A percentile compares a stretch with the other conserved stretches of the same genome.
These are phyloP conservation scores for Penicillium hesseltinei DNA, from an alignment of 2,329 filamentous ascomycete species.

Conservation along the genomic window DNA sequence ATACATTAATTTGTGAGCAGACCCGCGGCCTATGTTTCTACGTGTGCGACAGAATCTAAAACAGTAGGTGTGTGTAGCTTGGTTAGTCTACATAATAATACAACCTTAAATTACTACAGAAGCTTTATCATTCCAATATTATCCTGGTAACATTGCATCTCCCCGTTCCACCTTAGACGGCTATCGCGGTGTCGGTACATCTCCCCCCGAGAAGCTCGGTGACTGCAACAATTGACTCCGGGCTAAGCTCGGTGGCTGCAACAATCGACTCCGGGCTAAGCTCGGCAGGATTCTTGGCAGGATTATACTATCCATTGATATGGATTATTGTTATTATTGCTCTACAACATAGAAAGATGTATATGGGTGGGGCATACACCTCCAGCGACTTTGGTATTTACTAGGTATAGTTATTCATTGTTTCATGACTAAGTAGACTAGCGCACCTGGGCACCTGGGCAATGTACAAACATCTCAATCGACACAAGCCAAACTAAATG, in stretches of 20 bases:
- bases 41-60: background rate
- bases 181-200: background rate
- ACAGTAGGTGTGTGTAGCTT: background rate
- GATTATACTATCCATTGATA: no score
- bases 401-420: background rate
- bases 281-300: background rate
- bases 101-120: background rate
- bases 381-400: background rate
- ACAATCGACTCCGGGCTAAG: no score
- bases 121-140: background rate
- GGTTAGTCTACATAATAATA: background rate
- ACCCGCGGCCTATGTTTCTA: background rate
- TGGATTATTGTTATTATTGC: constrained; percentile 3
- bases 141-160: background rate
- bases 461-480: constrained; percentile 4
- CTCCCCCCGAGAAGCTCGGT: background rate
- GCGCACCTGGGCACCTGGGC: background rate
- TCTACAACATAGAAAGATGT: background rate
- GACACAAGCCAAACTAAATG: constrained; percentile 1
- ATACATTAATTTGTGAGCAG: background rate
- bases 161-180: background rate
- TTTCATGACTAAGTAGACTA: background rate
- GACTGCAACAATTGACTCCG: background rate
- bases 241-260: no score
- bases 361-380: background rate